A percentile compares a stretch with the other conserved stretches of the same genome.
Evolutionary conservation across 176 grass and related monocot genomes (phyloP).

Genomic region (Avena atlantica): DNA sequence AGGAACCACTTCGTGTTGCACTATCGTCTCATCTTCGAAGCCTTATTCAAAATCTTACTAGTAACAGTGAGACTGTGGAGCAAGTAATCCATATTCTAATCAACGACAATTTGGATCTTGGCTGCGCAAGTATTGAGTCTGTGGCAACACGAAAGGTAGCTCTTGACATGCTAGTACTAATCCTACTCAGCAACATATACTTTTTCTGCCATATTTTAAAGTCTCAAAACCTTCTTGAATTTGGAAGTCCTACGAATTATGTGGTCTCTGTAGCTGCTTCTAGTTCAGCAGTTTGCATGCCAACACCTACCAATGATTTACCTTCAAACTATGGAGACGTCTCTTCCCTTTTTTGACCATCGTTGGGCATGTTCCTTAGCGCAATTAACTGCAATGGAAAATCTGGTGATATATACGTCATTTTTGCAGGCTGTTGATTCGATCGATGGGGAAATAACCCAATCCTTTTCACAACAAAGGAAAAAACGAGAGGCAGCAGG

Average conservation of each 20-base stretch:
- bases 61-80: slow-evolving; percentile 64
- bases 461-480: slow-evolving; percentile 67
- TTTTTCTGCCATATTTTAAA: background rate
- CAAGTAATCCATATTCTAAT: slow-evolving; percentile 73
- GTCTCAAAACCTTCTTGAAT: slow-evolving; percentile 1
- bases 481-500: slow-evolving; percentile 75
- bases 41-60: slow-evolving; percentile 68
- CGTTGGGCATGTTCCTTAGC: background rate
- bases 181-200: slow-evolving; percentile 21
- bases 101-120: slow-evolving; percentile 87
- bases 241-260: background rate
- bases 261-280: slow-evolving; percentile 5
- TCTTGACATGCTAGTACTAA: slow-evolving; percentile 21
- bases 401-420: background rate
- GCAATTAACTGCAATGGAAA: slow-evolving; percentile 9
- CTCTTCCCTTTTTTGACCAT: background rate
- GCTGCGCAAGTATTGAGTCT: slow-evolving; percentile 80
- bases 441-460: slow-evolving; percentile 75
- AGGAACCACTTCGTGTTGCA: slow-evolving; percentile 83
- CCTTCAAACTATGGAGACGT: background rate
- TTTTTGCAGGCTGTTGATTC: slow-evolving; percentile 66
- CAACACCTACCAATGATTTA: background rate
- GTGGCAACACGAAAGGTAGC: slow-evolving; percentile 75
- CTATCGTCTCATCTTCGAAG: slow-evolving; percentile 69
- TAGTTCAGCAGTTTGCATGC: background rate